Evolutionary conservation across 2,329 filamentous ascomycete species (phyloP), one percentile per base, ranked within the genome.

Genomic region (Stenocarpella maydis): DNA sequence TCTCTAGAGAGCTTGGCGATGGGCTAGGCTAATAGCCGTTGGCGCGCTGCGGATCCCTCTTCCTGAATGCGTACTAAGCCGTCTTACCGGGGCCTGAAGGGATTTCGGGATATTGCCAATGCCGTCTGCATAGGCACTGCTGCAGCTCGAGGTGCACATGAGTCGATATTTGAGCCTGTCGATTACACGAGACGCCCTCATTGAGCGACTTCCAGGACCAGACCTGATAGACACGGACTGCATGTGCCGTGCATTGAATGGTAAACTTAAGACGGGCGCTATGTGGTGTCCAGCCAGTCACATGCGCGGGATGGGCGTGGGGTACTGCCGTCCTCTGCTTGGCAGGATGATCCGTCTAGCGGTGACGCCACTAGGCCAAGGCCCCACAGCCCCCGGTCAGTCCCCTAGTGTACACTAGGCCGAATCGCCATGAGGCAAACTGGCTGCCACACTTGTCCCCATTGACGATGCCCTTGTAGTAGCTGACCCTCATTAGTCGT

Each of bases 321-420:
- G 64, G 37, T 24, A 55, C 45, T 54, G 24, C 41, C 39, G 37
- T 28, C 34, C 37, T 37, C 52, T 66, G 52, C 65, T 58, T 67
- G 65, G 52, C 52, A 31, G 41, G 52, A 58, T 43, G 31, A 31
- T 58, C 43, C 65, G 41, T 41, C 43, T 58, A 49, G 65, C 65
- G 43, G 65, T 58, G 65, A 58, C 65, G 43, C 65, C 31, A 54
- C 52, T 47, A 39, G 52, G 52, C 65, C 65, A 67, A 39, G 45
- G 28, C 41, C 41, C 39, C 52, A 49, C 52, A n/a, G n/a, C n/a
- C n/a, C n/a, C 64, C 24, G 49, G 26, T 24, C 58, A 47, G 58
- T 61, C n/a, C 58, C 58, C 58, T 31, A 39, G 50, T n/a, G n/a
- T n/a, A n/a, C n/a, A n/a, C n/a, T n/a, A n/a, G n/a, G n/a, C 52